These are phyloP conservation scores for Vickermania spadyakhi DNA, from an alignment of 208 protist genomes.

Conservation along the genomic window DNA sequence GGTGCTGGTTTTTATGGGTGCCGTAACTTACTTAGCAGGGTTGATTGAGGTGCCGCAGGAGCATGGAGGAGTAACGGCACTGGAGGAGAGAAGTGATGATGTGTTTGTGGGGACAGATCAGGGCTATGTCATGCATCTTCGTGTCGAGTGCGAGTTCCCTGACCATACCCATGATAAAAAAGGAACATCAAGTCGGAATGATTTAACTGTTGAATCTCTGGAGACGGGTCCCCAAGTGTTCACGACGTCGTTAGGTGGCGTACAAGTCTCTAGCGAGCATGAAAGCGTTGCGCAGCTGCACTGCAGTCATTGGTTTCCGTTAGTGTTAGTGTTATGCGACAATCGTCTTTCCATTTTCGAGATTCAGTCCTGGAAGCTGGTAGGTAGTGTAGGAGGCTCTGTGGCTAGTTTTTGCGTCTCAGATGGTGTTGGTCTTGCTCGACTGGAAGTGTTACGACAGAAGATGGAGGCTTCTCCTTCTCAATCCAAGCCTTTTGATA, in stretches of 20 bases:
- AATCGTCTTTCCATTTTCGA: slow-evolving; percentile 23
- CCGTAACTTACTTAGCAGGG: slow-evolving; percentile 36
- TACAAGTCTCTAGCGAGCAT: slow-evolving; percentile 5
- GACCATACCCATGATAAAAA: not conserved
- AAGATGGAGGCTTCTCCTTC: too few species aligned
- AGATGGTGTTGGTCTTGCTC: not conserved
- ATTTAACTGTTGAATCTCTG: slow-evolving; percentile 1
- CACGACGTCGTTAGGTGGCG: slow-evolving; percentile 21
- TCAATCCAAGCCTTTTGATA: too few species aligned
- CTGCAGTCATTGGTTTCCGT: slow-evolving; percentile 50
- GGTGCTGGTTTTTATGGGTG: too few species aligned
- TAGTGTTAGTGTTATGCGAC: slow-evolving; percentile 58
- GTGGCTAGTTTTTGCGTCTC: not conserved
- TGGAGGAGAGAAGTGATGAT: slow-evolving; percentile 42
- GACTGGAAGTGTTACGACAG: not conserved
- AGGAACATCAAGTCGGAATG: too few species aligned
- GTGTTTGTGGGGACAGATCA: slow-evolving; percentile 56
- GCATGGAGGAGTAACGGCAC: slow-evolving; percentile 47
- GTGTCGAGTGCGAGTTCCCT: slow-evolving; percentile 15
- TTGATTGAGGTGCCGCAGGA: slow-evolving; percentile 41
- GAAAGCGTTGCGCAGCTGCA: slow-evolving; percentile 35
- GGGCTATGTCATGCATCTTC: slow-evolving; percentile 45
- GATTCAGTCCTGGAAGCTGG: slow-evolving; percentile 3
- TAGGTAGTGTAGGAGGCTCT: not conserved
- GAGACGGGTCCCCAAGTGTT: slow-evolving; percentile 27